Percentiles rank a stretch among this genome's conserved stretches.
Conservation (phyloP, 2,329 filamentous ascomycete genomes). For the Fusarium setosum region DNA sequence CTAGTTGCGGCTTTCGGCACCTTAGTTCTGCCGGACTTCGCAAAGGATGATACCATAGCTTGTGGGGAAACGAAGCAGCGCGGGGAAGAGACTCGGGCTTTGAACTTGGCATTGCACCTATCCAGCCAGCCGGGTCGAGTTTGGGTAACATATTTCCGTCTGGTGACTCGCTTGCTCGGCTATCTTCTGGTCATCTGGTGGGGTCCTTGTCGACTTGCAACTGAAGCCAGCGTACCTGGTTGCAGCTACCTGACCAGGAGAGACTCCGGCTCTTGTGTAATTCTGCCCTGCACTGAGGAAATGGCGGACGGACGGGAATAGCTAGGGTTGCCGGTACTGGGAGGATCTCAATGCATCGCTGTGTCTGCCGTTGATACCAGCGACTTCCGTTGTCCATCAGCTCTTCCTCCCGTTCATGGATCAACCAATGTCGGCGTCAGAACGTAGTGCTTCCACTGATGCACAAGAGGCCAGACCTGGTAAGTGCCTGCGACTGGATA, state of each 20-base stretch:
- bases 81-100: not conserved
- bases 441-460: not conserved
- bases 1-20: not conserved
- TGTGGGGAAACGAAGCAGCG: not conserved
- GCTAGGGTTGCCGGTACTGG: not conserved
- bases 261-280: not conserved
- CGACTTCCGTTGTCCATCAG: not conserved
- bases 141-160: not conserved
- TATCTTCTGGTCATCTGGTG: not conserved
- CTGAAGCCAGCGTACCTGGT: not conserved
- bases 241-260: not conserved
- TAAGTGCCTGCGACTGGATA: not conserved
- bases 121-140: not conserved
- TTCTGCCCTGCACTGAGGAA: not conserved
- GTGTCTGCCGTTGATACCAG: not conserved
- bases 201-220: not conserved
- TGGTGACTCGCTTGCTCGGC: not conserved
- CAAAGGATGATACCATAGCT: not conserved
- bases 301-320: not conserved
- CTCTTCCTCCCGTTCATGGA: not conserved
- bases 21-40: not conserved
- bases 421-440: not conserved
- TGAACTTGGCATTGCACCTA: not conserved
- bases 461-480: not conserved
- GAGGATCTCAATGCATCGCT: not conserved